Evolutionary conservation across 140 eudicot species (phyloP), one percentile per base, ranked within the genome.

Genomic region (Erigeron philadelphicus): DNA sequence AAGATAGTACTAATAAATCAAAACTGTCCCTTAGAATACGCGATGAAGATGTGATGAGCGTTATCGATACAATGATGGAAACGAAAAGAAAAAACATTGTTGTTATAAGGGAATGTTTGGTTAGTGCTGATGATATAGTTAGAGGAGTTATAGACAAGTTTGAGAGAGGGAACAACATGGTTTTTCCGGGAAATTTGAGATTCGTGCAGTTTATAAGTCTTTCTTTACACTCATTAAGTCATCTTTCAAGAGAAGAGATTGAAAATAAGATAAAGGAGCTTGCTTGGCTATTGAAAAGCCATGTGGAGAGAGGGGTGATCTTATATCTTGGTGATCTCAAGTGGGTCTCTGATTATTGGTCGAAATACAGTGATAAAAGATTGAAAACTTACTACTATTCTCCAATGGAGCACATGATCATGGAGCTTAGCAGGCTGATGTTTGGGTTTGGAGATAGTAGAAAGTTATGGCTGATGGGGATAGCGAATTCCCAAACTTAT

Each of bases 311-410:
- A 82, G 96, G 96, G 61, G 85, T 86, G 3, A 87, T 89, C 58
- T 65, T 89, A 73, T 89, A 86, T 67, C 77, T 89, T 31, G 95
- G 96, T 54, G 95, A 89, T 80, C 88, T 89, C 17, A 73, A 79
- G 61, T 89, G 96, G 96, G 90, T 89, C 18, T 79, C 95, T 6
- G 88, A 84, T 60, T 89, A 80, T 62, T 89, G 96, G 96, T 81
- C 81, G 13, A 82, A 73, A 35, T 72, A 78, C 47, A 73, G 83
- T 57, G 87, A 72, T 55, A 77, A 68, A 81, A 81, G 76, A 59
- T 72, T 11, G 76, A 50, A 66, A n/a, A 68, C 70, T 9, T 69
- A 55, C 72, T 80, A 73, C 47, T 86, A 81, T 62, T 77, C 84
- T 23, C 90, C 96, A 16, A 81, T 89, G 72, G 90, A 86, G 78